Evolutionary conservation across 129 eudicot species (phyloP).

Genomic region (Ambrosia trifida): DNA sequence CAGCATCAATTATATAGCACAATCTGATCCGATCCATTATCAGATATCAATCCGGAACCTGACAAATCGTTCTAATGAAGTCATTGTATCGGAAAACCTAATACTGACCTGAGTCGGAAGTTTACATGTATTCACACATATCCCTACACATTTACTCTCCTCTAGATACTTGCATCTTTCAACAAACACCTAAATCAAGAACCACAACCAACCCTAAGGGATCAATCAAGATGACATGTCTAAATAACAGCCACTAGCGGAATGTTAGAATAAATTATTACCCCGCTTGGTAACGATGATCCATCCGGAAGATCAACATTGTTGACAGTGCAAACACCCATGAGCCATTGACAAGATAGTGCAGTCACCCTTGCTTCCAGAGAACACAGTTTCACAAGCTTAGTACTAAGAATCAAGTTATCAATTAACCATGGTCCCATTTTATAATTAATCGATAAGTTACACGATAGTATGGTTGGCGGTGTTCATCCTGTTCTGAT

Average conservation of each 20-base stretch:
- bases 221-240: conserved; percentile 6
- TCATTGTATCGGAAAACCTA: not conserved
- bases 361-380: conserved; percentile 94
- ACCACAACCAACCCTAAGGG: conserved; percentile 10
- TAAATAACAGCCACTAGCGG: conserved; percentile 4
- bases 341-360: conserved; percentile 88
- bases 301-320: conserved; percentile 72
- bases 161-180: conserved; percentile 95
- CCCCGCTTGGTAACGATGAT: conserved; percentile 78
- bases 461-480: not conserved
- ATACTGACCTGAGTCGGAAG: conserved; percentile 87
- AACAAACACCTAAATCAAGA: conserved; percentile 68
- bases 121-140: conserved; percentile 91
- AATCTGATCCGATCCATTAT: too few relatives aligned
- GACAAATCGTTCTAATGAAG: not conserved
- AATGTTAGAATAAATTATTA: conserved; percentile 24
- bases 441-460: not conserved
- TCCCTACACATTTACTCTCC: conserved; percentile 95
- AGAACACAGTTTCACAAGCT: conserved; percentile 30
- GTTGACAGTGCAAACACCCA: conserved; percentile 84
- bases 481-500: not conserved
- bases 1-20: not conserved
- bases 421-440: not conserved
- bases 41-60: too few relatives aligned
- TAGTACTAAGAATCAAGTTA: conserved; percentile 5